phyloP scores from a whole-genome alignment of 2,329 filamentous ascomycete genomes.

The Colletotrichum limetticola region DNA sequence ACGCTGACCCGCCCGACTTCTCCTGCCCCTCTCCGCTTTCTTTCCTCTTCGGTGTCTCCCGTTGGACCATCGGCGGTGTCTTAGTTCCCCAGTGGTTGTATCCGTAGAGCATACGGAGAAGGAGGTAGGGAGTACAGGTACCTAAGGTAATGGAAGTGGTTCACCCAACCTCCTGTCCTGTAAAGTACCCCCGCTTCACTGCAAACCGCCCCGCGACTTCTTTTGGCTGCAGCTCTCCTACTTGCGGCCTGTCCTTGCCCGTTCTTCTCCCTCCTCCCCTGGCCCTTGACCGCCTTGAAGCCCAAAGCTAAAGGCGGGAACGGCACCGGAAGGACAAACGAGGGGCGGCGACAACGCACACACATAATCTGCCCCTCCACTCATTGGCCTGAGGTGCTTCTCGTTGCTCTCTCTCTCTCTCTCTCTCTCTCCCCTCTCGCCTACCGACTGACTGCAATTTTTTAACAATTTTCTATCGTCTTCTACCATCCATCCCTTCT shows the following conservation, averaged over 20 bases:
- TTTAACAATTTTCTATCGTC: conserved; percentile 16
- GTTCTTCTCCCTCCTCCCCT: neutral
- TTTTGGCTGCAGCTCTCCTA: conserved; percentile 23
- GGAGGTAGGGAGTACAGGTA: no score
- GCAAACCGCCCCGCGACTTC: conserved; percentile 28
- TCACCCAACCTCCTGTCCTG: conserved; percentile 24
- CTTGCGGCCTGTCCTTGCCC: neutral
- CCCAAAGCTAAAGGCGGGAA: conserved; percentile 29
- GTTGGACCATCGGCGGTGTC: conserved; percentile 21
- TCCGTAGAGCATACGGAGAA: neutral
- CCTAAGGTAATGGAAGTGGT: neutral
- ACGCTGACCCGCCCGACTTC: conserved; percentile 3
- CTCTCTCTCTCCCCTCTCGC: neutral
- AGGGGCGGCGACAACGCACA: conserved; percentile 33
- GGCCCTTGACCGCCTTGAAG: conserved; percentile 31
- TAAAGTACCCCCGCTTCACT: conserved; percentile 25
- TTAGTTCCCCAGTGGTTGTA: neutral
- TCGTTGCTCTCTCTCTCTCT: neutral
- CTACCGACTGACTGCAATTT: conserved; percentile 6
- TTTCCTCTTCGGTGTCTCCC: conserved; percentile 20
- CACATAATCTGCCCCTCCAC: conserved; percentile 29
- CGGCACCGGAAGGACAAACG: conserved; percentile 22
- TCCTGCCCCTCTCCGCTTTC: conserved; percentile 31
- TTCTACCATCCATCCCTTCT: conserved; percentile 9
- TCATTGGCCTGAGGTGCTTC: neutral